Conservation (phyloP, 2,329 filamentous ascomycete genomes). For the Colletotrichum orchidophilum region DNA sequence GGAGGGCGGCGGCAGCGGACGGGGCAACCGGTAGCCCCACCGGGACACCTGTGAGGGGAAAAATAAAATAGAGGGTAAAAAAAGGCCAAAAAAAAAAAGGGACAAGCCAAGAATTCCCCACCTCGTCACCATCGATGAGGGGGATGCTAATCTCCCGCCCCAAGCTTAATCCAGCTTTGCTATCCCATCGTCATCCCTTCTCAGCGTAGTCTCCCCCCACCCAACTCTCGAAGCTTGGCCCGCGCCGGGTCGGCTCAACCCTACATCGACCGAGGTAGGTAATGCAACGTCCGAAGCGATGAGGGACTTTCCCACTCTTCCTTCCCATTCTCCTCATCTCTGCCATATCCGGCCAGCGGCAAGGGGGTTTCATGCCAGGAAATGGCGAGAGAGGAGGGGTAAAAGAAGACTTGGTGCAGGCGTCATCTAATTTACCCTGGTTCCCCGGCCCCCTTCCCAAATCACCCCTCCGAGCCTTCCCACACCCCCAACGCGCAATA, state of each 20-base stretch:
- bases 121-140: slow-evolving; percentile 18
- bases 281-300: not conserved
- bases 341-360: not conserved
- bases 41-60: not conserved
- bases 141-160: slow-evolving; percentile 2
- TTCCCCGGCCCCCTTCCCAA: slow-evolving; percentile 1
- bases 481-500: slow-evolving; percentile 6
- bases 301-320: slow-evolving; percentile 10
- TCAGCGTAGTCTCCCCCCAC: not conserved
- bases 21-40: not conserved
- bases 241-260: not conserved
- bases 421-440: slow-evolving; percentile 15
- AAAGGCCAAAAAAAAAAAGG: not conserved
- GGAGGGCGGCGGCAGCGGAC: not conserved
- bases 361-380: not conserved
- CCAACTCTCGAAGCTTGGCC: not conserved
- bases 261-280: not conserved
- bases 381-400: slow-evolving; percentile 12
- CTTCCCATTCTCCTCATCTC: not conserved
- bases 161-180: slow-evolving; percentile 11
- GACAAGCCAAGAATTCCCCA: not conserved
- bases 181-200: not conserved
- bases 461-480: not conserved
- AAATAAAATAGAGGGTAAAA: not conserved
- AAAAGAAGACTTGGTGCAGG: not conserved